Base-by-base conservation (phyloP, 768 basidiomycete species). In the Tremella fuciformis region DNA sequence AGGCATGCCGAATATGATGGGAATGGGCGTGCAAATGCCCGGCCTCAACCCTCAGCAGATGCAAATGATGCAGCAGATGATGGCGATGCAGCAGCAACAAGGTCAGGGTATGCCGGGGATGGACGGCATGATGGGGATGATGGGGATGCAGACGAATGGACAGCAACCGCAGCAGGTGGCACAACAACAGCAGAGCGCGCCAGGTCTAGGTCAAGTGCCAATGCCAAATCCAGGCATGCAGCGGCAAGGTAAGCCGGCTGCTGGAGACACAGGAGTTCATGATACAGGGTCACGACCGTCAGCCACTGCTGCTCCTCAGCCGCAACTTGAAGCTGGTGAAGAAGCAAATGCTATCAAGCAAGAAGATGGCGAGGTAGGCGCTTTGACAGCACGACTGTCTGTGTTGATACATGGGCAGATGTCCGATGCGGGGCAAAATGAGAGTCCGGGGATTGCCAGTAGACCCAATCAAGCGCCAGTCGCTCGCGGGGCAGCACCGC, bases 31-130 rank as follows among this genome's bases (percentile, higher is more conserved):
- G 51, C 86, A 88, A 15, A 19, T 18, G 37, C 51, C 51, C 16
- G 51, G 51, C 6, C 18, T 91, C 57, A 81, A 88, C 55, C 88
- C 87, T 0, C 84, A 83, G 58, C 84, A 89, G 46, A 81, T 92
- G 56, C 91, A 91, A 63, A 52, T 57, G 15, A 63, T 63, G 52
- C 68, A 76, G 16, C 64, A 71, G 29, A 74, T 71, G 34, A 82
- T 92, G 39, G 89, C 88, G 8, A 60, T 72, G 59, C 71, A 69
- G 13, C 60, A 66, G 38, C 60, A 68, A 58, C 54, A 55, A 52
- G 63, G 53, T 39, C 84, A 85, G 80, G 83, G 67, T 2, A 88
- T 89, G 88, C 86, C 85, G 50, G 79, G 78, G 68, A 89, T 90
- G 83, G 80, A 62, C 80, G 84, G 84, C 75, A 73, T 62, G 59